Evolutionary conservation across 495 filamentous ascomycete species (phyloP).

Genomic region (Aspergillus bertholletiae): DNA sequence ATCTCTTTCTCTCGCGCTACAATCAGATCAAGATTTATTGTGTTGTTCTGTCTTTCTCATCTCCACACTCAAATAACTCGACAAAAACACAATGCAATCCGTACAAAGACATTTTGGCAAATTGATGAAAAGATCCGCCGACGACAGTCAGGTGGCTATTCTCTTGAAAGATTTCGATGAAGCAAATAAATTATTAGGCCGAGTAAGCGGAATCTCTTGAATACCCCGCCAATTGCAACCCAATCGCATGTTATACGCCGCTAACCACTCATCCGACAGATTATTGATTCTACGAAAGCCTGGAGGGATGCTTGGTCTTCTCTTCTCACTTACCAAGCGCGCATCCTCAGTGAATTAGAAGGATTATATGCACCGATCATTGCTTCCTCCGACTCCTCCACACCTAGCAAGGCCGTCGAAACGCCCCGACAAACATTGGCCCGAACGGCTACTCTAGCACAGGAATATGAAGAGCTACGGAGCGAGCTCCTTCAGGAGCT

Average conservation of each 20-base stretch:
- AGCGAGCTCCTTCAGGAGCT: constrained; percentile 74
- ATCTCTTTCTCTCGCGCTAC: no score
- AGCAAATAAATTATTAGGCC: constrained; percentile 71
- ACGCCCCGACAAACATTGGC: constrained; percentile 64
- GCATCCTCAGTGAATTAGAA: constrained; percentile 68
- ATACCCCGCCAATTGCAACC: not conserved
- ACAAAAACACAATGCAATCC: constrained; percentile 75
- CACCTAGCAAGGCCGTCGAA: constrained; percentile 44
- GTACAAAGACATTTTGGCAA: constrained; percentile 74
- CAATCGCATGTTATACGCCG: not conserved
- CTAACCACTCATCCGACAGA: constrained; percentile 41
- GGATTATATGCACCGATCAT: constrained; percentile 79
- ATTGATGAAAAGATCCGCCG: constrained; percentile 65
- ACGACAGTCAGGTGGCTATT: constrained; percentile 74
- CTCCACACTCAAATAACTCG: not conserved
- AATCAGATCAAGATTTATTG: no score
- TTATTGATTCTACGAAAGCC: constrained; percentile 73
- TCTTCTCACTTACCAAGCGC: constrained; percentile 68
- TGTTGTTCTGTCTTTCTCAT: not conserved
- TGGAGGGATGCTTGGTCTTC: constrained; percentile 86
- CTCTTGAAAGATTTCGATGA: constrained; percentile 82
- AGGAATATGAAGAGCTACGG: constrained; percentile 70
- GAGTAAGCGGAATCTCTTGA: constrained; percentile 43
- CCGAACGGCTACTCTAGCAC: constrained; percentile 63
- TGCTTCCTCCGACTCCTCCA: constrained; percentile 54